Conservation (phyloP, 2,329 filamentous ascomycete genomes). For the Albifimbria verrucaria region DNA sequence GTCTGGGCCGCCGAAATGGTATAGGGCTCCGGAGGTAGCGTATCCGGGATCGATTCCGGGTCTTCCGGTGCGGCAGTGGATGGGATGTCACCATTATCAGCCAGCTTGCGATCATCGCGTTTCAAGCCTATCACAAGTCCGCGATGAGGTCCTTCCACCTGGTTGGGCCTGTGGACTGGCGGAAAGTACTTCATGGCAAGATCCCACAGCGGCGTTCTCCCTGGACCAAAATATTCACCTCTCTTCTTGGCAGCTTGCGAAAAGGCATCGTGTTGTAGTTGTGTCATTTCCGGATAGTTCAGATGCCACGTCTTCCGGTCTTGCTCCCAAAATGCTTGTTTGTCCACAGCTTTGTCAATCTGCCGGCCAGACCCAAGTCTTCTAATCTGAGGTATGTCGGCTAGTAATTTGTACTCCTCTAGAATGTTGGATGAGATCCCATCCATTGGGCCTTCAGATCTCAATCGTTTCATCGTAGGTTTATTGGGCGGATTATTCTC, state of each 20-base stretch:
- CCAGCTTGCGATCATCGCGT: conserved; percentile 15
- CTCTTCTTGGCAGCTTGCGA: conserved; percentile 45
- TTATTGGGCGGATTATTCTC: conserved; percentile 32
- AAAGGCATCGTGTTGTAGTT: conserved; percentile 55
- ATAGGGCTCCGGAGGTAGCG: conserved; percentile 31
- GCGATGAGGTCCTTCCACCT: conserved; percentile 1
- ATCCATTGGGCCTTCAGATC: conserved; percentile 44
- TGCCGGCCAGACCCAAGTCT: conserved; percentile 51
- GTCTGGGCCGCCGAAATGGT: conserved; percentile 32
- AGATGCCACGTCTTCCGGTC: conserved; percentile 57
- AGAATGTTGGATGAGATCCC: conserved; percentile 29
- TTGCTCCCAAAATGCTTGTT: conserved; percentile 56
- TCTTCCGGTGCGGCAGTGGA: conserved; percentile 26
- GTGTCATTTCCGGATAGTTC: conserved; percentile 61
- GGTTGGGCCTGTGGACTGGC: conserved; percentile 29
- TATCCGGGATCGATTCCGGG: conserved; percentile 29
- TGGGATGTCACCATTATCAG: conserved; percentile 25
- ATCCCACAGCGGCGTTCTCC: conserved; percentile 49
- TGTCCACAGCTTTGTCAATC: conserved; percentile 54
- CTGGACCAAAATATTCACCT: conserved; percentile 52
- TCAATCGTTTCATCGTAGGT: conserved; percentile 53
- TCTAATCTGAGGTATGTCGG: conserved; percentile 45
- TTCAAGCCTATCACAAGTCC: conserved; percentile 16
- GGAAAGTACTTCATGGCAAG: conserved; percentile 59
- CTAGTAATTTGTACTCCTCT: conserved; percentile 45